Evolutionary conservation across 2,329 filamentous ascomycete genomes (phyloP).

Genomic region (Blastomyces emzantsi): DNA sequence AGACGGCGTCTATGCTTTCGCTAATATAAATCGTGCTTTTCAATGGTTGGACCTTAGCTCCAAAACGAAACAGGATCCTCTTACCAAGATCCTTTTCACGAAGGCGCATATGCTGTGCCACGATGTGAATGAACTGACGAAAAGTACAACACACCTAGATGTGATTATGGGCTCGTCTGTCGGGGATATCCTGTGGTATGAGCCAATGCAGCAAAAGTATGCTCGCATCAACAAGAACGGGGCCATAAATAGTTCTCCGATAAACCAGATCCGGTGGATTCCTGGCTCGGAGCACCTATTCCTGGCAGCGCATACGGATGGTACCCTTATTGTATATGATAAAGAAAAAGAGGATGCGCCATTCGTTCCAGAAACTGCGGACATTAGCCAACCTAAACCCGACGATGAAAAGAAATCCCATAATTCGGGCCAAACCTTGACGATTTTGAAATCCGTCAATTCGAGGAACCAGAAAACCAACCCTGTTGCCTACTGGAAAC

Average conservation of each 20-base stretch:
- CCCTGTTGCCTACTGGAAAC: conserved; percentile 83
- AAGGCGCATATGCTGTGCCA: conserved; percentile 94
- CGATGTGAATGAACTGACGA: conserved; percentile 79
- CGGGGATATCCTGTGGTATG: conserved; percentile 97
- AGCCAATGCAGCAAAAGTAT: conserved; percentile 93
- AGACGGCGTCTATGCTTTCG: conserved; percentile 82
- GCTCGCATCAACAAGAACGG: conserved; percentile 95
- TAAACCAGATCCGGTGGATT: conserved; percentile 85
- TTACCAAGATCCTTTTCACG: conserved; percentile 94
- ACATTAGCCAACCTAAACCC: conserved; percentile 28
- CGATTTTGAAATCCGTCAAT: conserved; percentile 81
- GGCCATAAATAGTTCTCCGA: conserved; percentile 73
- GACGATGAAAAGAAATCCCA: conserved; percentile 22
- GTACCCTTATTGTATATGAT: conserved; percentile 85
- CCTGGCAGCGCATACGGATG: conserved; percentile 84
- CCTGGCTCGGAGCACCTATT: conserved; percentile 91
- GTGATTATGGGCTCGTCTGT: conserved; percentile 94
- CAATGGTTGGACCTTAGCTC: conserved; percentile 92
- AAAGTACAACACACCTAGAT: conserved; percentile 71
- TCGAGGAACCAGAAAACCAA: conserved; percentile 92
- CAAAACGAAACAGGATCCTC: conserved; percentile 61
- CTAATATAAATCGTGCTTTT: conserved; percentile 89
- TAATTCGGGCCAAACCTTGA: conserved; percentile 41
- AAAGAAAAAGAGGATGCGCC: conserved; percentile 89
- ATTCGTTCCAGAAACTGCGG: conserved; percentile 60